Evolutionary conservation across 2,329 filamentous ascomycete species (phyloP).

Genomic region (Fusarium pseudograminearum): DNA sequence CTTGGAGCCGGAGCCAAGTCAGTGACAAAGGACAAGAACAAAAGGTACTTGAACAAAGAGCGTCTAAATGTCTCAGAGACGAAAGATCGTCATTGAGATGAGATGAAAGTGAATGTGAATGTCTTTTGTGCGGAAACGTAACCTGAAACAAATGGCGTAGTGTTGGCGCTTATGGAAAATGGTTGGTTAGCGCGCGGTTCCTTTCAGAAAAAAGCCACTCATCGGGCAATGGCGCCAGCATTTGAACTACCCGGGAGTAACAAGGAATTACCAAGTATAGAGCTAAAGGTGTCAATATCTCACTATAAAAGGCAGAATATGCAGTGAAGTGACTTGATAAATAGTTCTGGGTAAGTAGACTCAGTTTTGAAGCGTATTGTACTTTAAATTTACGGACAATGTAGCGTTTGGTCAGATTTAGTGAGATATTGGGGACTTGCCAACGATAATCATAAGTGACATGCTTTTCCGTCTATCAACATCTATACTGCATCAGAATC

Average conservation of each 20-base stretch:
- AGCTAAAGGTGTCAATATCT: not conserved
- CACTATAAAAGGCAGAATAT: not conserved
- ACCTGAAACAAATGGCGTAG: conserved; percentile 27
- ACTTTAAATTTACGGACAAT: no score
- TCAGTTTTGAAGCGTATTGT: no score
- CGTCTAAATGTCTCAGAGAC: not conserved
- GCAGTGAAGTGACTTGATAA: not conserved
- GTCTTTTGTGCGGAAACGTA: not conserved
- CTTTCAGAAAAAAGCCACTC: not conserved
- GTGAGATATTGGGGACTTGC: no score
- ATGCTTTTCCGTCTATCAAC: not conserved
- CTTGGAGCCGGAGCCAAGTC: not conserved
- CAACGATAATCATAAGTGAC: no score
- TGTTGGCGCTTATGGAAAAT: conserved; percentile 15
- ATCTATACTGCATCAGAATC: conserved; percentile 14
- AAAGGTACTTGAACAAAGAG: not conserved
- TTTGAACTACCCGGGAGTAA: conserved; percentile 12
- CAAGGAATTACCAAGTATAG: not conserved
- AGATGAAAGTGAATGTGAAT: not conserved
- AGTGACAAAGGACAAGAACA: not conserved
- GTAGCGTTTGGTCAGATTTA: no score
- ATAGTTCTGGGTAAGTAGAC: not conserved
- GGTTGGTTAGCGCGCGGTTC: conserved; percentile 33
- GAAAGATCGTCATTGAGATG: conserved; percentile 17
- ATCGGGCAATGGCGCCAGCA: conserved; percentile 1